A percentile compares a stretch with the other conserved stretches of the same genome.
These are phyloP conservation scores for Talaromyces sp. DNA, from an alignment of 2,329 filamentous ascomycete species.

Conservation along the genomic window DNA sequence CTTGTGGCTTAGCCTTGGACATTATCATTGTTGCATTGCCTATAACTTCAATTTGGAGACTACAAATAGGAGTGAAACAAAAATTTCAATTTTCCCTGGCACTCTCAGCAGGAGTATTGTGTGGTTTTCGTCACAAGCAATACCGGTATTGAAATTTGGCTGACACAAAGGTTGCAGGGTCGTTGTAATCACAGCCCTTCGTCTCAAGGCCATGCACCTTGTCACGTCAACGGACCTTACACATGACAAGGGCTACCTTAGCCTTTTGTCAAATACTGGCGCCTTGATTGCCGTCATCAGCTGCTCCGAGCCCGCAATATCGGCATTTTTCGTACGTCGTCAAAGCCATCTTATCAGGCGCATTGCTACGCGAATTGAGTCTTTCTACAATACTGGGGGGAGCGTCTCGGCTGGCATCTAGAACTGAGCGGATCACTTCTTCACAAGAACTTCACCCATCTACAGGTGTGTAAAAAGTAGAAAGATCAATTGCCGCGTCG, in stretches of 20 bases:
- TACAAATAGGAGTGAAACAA: background rate
- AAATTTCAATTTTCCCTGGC: background rate
- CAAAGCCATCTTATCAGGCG: background rate
- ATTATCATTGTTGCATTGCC: background rate
- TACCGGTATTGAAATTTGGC: background rate
- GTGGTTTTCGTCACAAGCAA: background rate
- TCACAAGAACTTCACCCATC: no score
- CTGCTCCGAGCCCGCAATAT: background rate
- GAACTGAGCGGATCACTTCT: no score
- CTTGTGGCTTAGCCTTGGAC: background rate
- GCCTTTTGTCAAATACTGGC: background rate
- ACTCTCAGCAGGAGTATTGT: background rate
- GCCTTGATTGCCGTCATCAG: background rate
- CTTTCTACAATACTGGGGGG: background rate
- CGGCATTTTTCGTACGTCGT: background rate
- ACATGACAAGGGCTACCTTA: constrained; percentile 1
- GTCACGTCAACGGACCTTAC: background rate
- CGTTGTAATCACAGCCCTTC: background rate
- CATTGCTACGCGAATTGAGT: background rate
- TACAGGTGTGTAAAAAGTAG: no score
- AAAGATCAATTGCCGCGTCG: no score
- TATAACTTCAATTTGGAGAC: background rate
- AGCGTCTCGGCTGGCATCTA: background rate
- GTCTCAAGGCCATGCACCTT: background rate
- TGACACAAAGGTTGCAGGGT: background rate